phyloP scores from a whole-genome alignment of 2,329 filamentous ascomycete species.

The Mariannaea elegans region DNA sequence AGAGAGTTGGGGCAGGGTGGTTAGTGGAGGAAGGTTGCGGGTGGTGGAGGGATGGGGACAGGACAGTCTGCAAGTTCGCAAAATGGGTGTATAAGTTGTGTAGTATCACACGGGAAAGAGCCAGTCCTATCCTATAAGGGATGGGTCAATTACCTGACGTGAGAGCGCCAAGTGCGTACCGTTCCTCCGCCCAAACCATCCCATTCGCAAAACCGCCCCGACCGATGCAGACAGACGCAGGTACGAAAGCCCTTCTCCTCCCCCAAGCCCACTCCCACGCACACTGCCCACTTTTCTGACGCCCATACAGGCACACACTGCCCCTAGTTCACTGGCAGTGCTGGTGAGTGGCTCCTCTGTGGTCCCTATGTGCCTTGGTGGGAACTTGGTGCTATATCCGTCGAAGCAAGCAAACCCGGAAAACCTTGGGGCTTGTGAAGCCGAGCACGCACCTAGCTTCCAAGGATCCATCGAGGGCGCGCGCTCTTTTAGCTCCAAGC shows the following conservation, averaged over 20 bases:
- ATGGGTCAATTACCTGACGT: background rate
- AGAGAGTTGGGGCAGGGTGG: background rate
- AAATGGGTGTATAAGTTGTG: too few relatives aligned
- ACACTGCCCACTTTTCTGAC: conserved; percentile 7
- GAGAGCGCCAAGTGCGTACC: background rate
- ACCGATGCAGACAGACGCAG: conserved; percentile 12
- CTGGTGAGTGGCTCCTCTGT: background rate
- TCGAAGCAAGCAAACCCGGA: conserved; percentile 6
- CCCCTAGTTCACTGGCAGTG: background rate
- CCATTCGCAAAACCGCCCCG: background rate
- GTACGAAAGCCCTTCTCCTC: conserved; percentile 14
- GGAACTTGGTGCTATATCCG: background rate
- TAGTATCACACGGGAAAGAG: too few relatives aligned
- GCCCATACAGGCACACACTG: background rate
- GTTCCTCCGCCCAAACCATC: conserved; percentile 7
- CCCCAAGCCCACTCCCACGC: background rate
- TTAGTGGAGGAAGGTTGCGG: too few relatives aligned
- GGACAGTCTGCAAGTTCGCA: too few relatives aligned
- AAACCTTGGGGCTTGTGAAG: background rate
- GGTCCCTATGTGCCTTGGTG: background rate
- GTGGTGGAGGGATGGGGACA: too few relatives aligned
- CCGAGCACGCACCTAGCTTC: conserved; percentile 2
- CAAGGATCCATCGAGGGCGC: conserved; percentile 9
- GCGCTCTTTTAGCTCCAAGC: conserved; percentile 2
- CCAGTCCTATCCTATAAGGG: too few relatives aligned